Conservation (phyloP, 345 rosid genomes). For the Rhodomyrtus tomentosa region DNA sequence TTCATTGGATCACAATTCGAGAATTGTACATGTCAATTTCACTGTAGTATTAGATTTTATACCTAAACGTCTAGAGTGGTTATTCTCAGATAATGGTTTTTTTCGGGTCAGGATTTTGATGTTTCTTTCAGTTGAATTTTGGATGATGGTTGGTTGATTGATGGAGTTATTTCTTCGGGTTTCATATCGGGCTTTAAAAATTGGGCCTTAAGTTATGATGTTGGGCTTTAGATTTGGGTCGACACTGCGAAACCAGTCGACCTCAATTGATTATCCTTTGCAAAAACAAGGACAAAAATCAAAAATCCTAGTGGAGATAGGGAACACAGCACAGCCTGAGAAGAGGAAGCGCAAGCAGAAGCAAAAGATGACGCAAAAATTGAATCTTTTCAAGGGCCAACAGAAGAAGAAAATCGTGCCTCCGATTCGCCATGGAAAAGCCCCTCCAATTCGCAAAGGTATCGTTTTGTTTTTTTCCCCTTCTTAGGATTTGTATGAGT, state of each 20-base stretch:
- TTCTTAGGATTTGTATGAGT: not conserved
- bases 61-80: too few species aligned
- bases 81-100: too few species aligned
- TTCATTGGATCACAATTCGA: too few species aligned
- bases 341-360: not conserved
- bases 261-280: not conserved
- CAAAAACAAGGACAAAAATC: too few species aligned
- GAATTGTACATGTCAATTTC: too few species aligned
- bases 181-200: not conserved
- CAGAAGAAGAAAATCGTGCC: constrained; percentile 60
- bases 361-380: constrained; percentile 84
- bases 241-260: too few species aligned
- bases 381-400: constrained; percentile 73
- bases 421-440: constrained; percentile 78
- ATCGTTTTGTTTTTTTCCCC: too few species aligned
- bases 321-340: not conserved
- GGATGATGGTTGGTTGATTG: too few species aligned
- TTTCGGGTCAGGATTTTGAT: too few species aligned
- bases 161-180: not conserved
- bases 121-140: too few species aligned
- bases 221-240: too few species aligned
- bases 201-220: not conserved
- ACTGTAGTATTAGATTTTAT: too few species aligned
- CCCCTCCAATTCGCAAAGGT: constrained; percentile 57
- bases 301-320: not conserved